These are phyloP conservation scores for Lumnitzera littorea DNA, from an alignment of 345 rosid genomes.

Conservation along the genomic window DNA sequence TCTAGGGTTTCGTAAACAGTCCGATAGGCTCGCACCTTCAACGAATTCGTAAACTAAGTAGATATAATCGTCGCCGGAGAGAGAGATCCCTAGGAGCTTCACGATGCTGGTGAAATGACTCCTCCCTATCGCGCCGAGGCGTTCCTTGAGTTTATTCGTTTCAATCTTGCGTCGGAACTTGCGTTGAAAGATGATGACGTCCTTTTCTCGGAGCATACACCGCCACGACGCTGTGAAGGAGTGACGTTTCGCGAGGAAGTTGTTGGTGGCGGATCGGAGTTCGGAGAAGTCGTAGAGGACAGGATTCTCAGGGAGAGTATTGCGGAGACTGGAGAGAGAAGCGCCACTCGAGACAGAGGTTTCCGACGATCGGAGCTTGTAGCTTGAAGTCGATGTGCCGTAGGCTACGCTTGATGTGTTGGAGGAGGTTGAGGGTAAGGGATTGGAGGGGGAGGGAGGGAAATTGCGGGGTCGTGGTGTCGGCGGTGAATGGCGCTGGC, in stretches of 20 bases:
- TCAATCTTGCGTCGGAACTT: slow-evolving; percentile 52
- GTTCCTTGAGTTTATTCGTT: slow-evolving; percentile 30
- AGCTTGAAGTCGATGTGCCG: slow-evolving; percentile 16
- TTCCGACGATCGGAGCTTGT: slow-evolving; percentile 3
- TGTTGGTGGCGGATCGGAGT: slow-evolving; percentile 83
- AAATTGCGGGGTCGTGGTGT: not conserved
- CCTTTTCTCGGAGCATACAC: slow-evolving; percentile 51
- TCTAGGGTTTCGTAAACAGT: slow-evolving; percentile 53
- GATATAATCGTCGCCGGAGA: slow-evolving; percentile 49
- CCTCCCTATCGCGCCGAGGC: slow-evolving; percentile 50
- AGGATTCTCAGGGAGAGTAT: slow-evolving; percentile 55
- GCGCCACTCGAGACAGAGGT: slow-evolving; percentile 26
- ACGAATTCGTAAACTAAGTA: slow-evolving; percentile 68
- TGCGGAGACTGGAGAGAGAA: slow-evolving; percentile 67
- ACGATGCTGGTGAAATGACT: slow-evolving; percentile 68
- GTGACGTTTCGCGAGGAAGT: slow-evolving; percentile 59
- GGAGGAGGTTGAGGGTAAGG: slow-evolving; percentile 14
- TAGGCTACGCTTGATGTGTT: slow-evolving; percentile 2
- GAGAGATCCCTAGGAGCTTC: slow-evolving; percentile 63
- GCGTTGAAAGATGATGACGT: slow-evolving; percentile 64
- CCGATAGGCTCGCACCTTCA: slow-evolving; percentile 56
- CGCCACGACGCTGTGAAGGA: slow-evolving; percentile 73
- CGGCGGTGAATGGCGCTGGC: slow-evolving; percentile 6
- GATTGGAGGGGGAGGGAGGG: not conserved
- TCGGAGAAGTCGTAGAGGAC: slow-evolving; percentile 73